Conservation (phyloP, 1,139 yeast genomes). For the Hyphopichia wangnamkhiaoensis region DNA sequence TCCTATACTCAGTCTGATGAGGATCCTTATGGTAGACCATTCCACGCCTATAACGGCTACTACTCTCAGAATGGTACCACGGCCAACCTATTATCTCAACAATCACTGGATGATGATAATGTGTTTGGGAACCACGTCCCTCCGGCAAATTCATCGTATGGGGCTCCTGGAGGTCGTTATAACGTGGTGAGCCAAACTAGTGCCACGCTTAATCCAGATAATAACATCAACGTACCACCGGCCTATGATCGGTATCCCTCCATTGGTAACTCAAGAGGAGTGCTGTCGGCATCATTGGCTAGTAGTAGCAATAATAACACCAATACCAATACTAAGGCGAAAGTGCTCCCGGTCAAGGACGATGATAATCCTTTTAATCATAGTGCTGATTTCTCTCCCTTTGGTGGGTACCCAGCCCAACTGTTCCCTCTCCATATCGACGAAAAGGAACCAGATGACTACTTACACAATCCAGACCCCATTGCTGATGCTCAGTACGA, state of each 20-base stretch:
- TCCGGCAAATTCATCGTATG: no score
- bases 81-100: constrained; percentile 35
- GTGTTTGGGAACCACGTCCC: no score
- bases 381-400: constrained; percentile 22
- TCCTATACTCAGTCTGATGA: constrained; percentile 21
- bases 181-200: neutral
- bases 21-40: constrained; percentile 38
- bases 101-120: constrained; percentile 21
- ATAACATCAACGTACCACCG: constrained; percentile 35
- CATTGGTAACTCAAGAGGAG: constrained; percentile 49
- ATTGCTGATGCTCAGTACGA: constrained; percentile 32
- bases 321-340: neutral
- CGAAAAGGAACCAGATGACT: constrained; percentile 32
- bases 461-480: constrained; percentile 34
- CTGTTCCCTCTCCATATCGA: constrained; percentile 31
- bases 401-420: constrained; percentile 34
- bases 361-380: constrained; percentile 16
- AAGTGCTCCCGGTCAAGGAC: constrained; percentile 19
- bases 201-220: neutral
- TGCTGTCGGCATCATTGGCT: constrained; percentile 42
- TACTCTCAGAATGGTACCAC: constrained; percentile 40
- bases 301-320: constrained; percentile 5
- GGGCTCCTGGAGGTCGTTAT: neutral
- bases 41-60: constrained; percentile 46
- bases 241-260: constrained; percentile 62